phyloP scores from a whole-genome alignment of 1,284 basidiomycete genomes.

The Ceratobasidium sp. region DNA sequence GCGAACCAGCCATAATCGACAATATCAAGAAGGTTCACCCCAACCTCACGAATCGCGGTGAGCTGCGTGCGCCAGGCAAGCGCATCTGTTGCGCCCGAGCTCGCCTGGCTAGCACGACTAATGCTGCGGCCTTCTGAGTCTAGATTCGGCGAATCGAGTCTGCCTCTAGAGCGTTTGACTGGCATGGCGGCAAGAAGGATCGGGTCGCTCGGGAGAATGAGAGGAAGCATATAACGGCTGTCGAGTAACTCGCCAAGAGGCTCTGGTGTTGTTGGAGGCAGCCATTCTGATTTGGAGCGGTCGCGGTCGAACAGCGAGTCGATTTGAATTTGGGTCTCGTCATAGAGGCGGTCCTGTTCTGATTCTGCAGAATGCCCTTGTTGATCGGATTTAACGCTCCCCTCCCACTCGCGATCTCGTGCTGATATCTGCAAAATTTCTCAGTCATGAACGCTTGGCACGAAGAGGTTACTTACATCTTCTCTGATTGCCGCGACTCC shows the following conservation, averaged over 20 bases:
- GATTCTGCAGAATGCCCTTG: constrained; percentile 56
- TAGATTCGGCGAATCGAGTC: constrained; percentile 23
- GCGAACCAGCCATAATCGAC: constrained; percentile 40
- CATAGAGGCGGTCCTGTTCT: constrained; percentile 33
- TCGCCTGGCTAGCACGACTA: constrained; percentile 37
- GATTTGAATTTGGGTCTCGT: constrained; percentile 65
- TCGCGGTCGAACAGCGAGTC: constrained; percentile 81
- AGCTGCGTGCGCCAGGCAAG: constrained; percentile 32
- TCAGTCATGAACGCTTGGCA: not conserved
- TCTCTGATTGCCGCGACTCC: constrained; percentile 82
- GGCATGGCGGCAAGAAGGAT: constrained; percentile 78
- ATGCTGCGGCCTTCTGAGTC: constrained; percentile 34
- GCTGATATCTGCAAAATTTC: constrained; percentile 65
- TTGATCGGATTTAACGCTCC: constrained; percentile 59
- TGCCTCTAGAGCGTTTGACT: constrained; percentile 44
- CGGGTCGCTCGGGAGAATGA: constrained; percentile 83
- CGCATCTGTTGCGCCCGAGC: constrained; percentile 34
- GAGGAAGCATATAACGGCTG: constrained; percentile 90
- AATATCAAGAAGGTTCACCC: constrained; percentile 35
- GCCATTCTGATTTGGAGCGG: constrained; percentile 74
- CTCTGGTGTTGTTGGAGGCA: constrained; percentile 78
- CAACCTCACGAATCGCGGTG: constrained; percentile 23
- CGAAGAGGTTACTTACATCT: constrained; percentile 63
- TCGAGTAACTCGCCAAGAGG: constrained; percentile 89
- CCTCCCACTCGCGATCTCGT: constrained; percentile 70